Evolutionary conservation across 805 yeast genomes (phyloP).

Genomic region (Candida mattraensis): DNA sequence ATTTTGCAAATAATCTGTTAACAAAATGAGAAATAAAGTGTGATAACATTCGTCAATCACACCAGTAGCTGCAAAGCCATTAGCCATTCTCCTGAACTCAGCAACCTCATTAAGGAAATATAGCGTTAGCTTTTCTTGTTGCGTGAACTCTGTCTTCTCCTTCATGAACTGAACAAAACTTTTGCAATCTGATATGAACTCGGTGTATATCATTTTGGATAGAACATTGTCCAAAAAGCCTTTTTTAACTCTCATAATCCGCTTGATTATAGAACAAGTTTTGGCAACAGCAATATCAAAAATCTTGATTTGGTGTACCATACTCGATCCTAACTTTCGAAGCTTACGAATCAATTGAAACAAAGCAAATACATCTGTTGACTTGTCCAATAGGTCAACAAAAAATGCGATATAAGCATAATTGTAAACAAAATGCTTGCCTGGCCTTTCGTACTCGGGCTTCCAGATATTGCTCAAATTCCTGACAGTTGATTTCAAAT

Average conservation of each 20-base stretch:
- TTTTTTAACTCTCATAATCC: conserved; percentile 41
- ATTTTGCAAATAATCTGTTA: conserved; percentile 21
- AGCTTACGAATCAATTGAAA: conserved; percentile 65
- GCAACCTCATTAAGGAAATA: conserved; percentile 49
- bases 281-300: conserved; percentile 65
- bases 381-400: conserved; percentile 51
- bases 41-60: conserved; percentile 71
- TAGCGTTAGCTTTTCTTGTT: conserved; percentile 38
- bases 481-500: conserved; percentile 66
- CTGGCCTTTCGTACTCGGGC: conserved; percentile 88
- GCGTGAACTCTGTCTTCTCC: conserved; percentile 34
- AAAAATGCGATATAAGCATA: conserved; percentile 66
- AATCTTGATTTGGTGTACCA: conserved; percentile 60
- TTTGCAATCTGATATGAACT: conserved; percentile 42
- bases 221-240: conserved; percentile 54
- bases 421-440: conserved; percentile 83
- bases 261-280: conserved; percentile 52
- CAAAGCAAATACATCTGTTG: conserved; percentile 59
- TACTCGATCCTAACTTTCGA: conserved; percentile 74
- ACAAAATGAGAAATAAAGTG: conserved; percentile 56
- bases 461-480: conserved; percentile 87
- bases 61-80: conserved; percentile 79
- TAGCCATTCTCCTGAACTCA: conserved; percentile 69
- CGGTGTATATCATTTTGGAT: conserved; percentile 42
- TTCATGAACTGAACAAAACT: conserved; percentile 28